Evolutionary conservation across 164 flowering plant species (phyloP).

Genomic region (Chimonanthus salicifolius): DNA sequence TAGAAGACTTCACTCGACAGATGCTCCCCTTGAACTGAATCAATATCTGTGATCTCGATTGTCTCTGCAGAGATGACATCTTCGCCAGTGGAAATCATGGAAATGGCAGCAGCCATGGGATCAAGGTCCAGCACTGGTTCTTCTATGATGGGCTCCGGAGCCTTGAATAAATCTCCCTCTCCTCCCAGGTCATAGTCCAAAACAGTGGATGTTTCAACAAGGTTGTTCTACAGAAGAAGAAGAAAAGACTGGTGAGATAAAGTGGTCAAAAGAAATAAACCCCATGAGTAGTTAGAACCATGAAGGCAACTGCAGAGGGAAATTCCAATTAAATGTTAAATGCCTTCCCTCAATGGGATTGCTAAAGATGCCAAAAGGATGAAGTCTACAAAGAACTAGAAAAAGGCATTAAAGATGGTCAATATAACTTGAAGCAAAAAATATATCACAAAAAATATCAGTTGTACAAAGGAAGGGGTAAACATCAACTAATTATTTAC

Average conservation of each 20-base stretch:
- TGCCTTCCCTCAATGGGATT: background rate
- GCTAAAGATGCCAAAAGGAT: background rate
- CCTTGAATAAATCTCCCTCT: constrained; percentile 85
- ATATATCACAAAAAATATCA: background rate
- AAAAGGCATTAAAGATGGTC: background rate
- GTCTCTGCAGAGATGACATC: constrained; percentile 53
- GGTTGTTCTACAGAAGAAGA: constrained; percentile 5
- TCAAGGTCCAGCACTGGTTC: constrained; percentile 48
- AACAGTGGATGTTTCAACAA: constrained; percentile 37
- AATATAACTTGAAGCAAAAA: background rate
- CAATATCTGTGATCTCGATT: constrained; percentile 44
- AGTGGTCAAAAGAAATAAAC: background rate
- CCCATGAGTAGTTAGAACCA: background rate
- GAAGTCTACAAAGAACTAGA: background rate
- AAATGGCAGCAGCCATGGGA: constrained; percentile 61
- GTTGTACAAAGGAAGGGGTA: background rate
- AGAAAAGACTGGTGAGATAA: background rate
- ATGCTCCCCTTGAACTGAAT: constrained; percentile 42
- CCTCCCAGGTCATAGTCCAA: constrained; percentile 76
- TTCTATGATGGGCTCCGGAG: constrained; percentile 65
- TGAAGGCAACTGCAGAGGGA: background rate
- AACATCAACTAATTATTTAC: background rate
- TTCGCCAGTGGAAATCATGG: constrained; percentile 73
- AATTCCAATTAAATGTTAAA: background rate
- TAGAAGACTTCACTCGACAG: constrained; percentile 66